Evolutionary conservation across 345 rosid species (phyloP).

Genomic region (Firmiana major): DNA sequence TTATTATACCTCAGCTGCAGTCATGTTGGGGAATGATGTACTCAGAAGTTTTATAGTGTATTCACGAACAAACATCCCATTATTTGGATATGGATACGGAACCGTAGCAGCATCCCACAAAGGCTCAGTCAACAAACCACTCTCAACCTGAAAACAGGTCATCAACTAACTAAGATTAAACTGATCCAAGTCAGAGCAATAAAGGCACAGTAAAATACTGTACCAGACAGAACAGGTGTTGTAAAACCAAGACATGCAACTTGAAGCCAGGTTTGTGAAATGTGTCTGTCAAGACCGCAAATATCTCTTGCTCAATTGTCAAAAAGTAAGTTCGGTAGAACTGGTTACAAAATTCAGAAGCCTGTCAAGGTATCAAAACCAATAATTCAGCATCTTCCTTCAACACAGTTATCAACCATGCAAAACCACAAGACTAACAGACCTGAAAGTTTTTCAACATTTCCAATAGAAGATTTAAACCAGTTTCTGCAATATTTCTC

Average conservation of each 20-base stretch:
- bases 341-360: slow-evolving; percentile 77
- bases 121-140: slow-evolving; percentile 78
- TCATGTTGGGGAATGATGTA: slow-evolving; percentile 96
- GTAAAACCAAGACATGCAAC: slow-evolving; percentile 87
- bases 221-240: slow-evolving; percentile 88
- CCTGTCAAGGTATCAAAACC: slow-evolving; percentile 34
- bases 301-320: slow-evolving; percentile 89
- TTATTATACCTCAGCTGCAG: slow-evolving; percentile 60
- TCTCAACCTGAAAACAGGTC: slow-evolving; percentile 60
- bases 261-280: slow-evolving; percentile 99
- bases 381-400: slow-evolving; percentile 15
- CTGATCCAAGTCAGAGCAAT: not conserved
- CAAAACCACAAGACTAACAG: not conserved
- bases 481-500: slow-evolving; percentile 97
- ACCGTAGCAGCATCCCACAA: slow-evolving; percentile 86
- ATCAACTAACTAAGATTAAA: not conserved
- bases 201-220: not conserved
- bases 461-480: slow-evolving; percentile 83
- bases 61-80: slow-evolving; percentile 77
- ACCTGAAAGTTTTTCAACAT: slow-evolving; percentile 97
- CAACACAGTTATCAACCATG: not conserved
- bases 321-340: slow-evolving; percentile 65
- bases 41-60: slow-evolving; percentile 88
- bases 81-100: slow-evolving; percentile 68
- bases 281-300: slow-evolving; percentile 93